Base-by-base conservation (phyloP, 441 rosid species). In the Sinapis alba region DNA sequence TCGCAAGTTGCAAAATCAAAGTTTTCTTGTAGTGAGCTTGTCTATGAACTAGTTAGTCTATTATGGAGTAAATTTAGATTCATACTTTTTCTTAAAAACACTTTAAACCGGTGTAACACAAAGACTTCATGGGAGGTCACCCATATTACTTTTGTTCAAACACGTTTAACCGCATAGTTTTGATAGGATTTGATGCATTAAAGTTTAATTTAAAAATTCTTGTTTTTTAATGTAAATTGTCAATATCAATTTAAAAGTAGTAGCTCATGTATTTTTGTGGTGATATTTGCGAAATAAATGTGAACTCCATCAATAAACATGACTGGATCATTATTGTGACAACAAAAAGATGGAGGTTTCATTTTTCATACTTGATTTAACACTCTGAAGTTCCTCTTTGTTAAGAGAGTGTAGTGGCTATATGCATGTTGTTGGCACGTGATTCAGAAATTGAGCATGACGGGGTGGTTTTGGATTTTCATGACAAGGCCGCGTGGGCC, bases 401-500 rank as follows among this genome's bases (percentile, higher is more conserved):
- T 60, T 7, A 47, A 32, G 43, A 50, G 65, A 34, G 23, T 34
- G 19, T 38, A 51, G 36, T 19, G 64, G 66, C 54, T 62, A 50
- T 27, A 27, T 23, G 75, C 34, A 26, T 63, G 11, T 59, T 63
- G 7, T 59, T 50, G 69, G 65, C 75, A 69, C 67, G 71, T 76
- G 67, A 11, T 45, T 65, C 32, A 32, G 38, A 51, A 58, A 11
- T 7, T 23, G 54, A 50, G 57, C n/a, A 77, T 26, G 72, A 65
- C 68, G 57, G 62, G 30, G n/a, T 65, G 50, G 51, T 61, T 78
- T 78, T 67, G 77, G 53, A 61, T 20, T 66, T 38, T 23, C 58
- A 61, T 28, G 41, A 69, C 56, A 72, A 61, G 76, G 38, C 26
- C 80, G 59, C 68, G 68, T 66, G 72, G 56, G 64, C 68, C 72